Base-by-base conservation (phyloP, 2,329 filamentous ascomycete species). In the Elsinoe necatrix region DNA sequence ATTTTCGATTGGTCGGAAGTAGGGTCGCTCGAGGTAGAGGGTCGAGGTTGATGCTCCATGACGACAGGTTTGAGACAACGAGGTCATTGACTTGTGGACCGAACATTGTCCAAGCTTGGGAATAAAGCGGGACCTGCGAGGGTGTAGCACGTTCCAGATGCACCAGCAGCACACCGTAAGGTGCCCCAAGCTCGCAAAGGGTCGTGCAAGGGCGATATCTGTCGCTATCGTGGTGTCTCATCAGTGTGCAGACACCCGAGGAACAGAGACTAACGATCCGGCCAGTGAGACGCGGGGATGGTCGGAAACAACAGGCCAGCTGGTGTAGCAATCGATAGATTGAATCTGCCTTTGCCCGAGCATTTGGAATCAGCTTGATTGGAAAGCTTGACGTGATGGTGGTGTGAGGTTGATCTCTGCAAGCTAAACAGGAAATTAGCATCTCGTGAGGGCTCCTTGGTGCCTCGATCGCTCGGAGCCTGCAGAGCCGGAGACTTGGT, bases 361-460 rank as follows among this genome's bases (percentile, higher is more conserved):
- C 16, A 52, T 52, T 52, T 52, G 48, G 48, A 52, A 52, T 52
- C 6, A 25, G 16, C 20, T 20, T 21, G n/a, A 25, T 37, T 39
- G 12, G 21, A 45, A 39, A 52, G 48, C 48, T 52, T 39, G 31
- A 52, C 29, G 48, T 52, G 31, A 39, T 52, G 48, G 48, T 52
- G 48, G 48, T 52, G 48, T 52, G 31, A 52, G 48, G 48, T 52
- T 52, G 48, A 39, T 52, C 48, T 52, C n/a, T 35, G 45, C 20
- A 37, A 52, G 29, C 25, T 20, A 21, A 52, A 52, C 48, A 52
- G 48, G 48, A 37, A 35, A 52, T 52, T 31, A 12, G 48, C 16
- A 37, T 52, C 31, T 35, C 8, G n/a, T 27, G 29, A 52, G 48
- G 31, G 48, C 48, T 37, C 21, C 9, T 18, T 52, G 37, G 48